phyloP scores from a whole-genome alignment of 2,329 filamentous ascomycete genomes.

The Cordyceps militaris region DNA sequence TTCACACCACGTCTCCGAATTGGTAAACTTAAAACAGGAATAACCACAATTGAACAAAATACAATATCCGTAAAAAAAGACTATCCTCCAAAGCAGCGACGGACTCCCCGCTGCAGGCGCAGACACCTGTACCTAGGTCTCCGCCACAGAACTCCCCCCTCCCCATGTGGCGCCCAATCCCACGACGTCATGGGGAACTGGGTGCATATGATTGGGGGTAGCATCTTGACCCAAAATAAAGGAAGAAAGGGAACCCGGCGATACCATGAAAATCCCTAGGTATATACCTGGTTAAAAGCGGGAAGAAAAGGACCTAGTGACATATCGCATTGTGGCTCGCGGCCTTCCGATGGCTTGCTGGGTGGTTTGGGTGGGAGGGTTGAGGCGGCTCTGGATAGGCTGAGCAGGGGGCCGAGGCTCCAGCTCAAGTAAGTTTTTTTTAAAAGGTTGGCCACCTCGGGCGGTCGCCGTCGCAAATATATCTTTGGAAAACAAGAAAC shows the following conservation, averaged over 20 bases:
- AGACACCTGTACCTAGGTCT: neutral
- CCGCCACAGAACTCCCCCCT: neutral
- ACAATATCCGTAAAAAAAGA: neutral
- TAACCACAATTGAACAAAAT: neutral
- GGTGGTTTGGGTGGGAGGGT: neutral
- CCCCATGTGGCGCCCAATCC: slow-evolving; percentile 6
- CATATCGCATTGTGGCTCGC: neutral
- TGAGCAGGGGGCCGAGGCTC: neutral
- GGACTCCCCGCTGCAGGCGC: neutral
- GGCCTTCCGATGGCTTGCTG: neutral
- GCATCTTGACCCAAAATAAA: neutral
- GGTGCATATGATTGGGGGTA: slow-evolving; percentile 1
- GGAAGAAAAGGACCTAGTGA: neutral
- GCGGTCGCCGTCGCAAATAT: neutral
- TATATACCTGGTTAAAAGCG: neutral
- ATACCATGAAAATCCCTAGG: neutral
- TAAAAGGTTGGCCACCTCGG: neutral
- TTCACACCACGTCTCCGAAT: too few relatives aligned
- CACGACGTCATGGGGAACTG: neutral
- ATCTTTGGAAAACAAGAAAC: neutral
- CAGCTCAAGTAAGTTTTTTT: neutral
- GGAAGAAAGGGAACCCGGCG: neutral
- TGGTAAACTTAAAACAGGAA: neutral
- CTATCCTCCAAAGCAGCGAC: slow-evolving; percentile 1
- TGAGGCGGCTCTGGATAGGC: slow-evolving; percentile 11